phyloP scores from a whole-genome alignment of 2,329 filamentous ascomycete species.

The Colletotrichum tabaci region DNA sequence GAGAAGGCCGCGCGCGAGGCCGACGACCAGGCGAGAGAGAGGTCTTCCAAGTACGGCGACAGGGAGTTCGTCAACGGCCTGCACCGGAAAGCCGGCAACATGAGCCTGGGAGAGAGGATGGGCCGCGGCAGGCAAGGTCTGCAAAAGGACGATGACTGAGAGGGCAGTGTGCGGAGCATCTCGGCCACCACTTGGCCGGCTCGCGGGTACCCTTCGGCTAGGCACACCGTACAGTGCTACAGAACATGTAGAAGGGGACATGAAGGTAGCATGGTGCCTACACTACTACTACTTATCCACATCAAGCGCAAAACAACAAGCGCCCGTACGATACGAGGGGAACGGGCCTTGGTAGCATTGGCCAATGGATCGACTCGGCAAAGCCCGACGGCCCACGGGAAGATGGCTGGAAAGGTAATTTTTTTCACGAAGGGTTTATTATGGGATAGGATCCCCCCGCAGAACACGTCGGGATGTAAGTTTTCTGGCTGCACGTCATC shows the following conservation, averaged over 20 bases:
- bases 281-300: background rate
- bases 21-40: slow-evolving; percentile 74
- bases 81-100: slow-evolving; percentile 70
- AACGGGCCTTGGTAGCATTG: slow-evolving; percentile 13
- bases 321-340: background rate
- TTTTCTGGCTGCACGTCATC: slow-evolving; percentile 2
- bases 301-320: slow-evolving; percentile 6
- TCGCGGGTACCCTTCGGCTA: background rate
- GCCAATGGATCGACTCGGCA: slow-evolving; percentile 17
- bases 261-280: background rate
- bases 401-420: slow-evolving; percentile 9
- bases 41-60: slow-evolving; percentile 73
- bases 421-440: slow-evolving; percentile 4
- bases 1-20: slow-evolving; percentile 76
- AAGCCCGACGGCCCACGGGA: slow-evolving; percentile 14
- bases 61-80: slow-evolving; percentile 76
- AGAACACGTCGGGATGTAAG: background rate
- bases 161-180: background rate
- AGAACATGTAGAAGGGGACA: background rate
- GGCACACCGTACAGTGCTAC: background rate
- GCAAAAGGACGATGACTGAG: slow-evolving; percentile 62
- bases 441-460: slow-evolving; percentile 2
- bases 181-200: background rate
- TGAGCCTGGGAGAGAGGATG: slow-evolving; percentile 67
- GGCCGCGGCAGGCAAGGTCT: slow-evolving; percentile 63